A percentile compares a stretch with the other conserved stretches of the same genome.
Conservation (phyloP, 495 filamentous ascomycete species). For the Tuber brumale region DNA sequence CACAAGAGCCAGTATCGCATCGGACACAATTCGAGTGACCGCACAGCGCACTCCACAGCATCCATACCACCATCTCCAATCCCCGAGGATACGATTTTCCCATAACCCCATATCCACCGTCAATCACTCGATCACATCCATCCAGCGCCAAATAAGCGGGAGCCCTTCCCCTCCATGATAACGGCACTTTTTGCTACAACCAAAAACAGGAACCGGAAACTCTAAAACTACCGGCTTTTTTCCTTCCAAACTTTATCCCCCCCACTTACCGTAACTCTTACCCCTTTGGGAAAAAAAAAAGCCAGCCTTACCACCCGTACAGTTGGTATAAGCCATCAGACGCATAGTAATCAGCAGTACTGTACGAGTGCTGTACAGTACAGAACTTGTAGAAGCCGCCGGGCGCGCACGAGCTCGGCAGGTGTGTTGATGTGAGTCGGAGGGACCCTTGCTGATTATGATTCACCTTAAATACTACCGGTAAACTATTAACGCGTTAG, state of each 20-base stretch:
- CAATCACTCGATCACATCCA: neutral
- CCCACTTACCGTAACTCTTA: neutral
- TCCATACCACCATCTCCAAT: too few relatives aligned
- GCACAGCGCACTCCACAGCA: neutral
- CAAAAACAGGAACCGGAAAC: neutral
- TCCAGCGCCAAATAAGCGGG: too few relatives aligned
- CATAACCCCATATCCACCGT: neutral
- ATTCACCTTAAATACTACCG: too few relatives aligned
- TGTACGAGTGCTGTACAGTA: too few relatives aligned
- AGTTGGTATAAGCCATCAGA: too few relatives aligned
- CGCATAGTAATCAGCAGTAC: neutral
- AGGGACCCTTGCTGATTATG: neutral
- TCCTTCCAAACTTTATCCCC: neutral
- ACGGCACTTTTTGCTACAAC: neutral
- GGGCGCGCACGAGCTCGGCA: neutral
- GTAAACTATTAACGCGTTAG: neutral
- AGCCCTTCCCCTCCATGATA: neutral
- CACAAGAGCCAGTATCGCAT: neutral
- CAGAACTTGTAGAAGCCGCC: too few relatives aligned
- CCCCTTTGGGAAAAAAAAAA: neutral
- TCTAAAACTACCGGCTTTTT: neutral
- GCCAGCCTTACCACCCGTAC: too few relatives aligned
- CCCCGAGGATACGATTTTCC: neutral
- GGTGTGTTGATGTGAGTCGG: neutral
- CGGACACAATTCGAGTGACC: neutral